Evolutionary conservation across 305 asterid genomes (phyloP), one percentile per base, ranked within the genome.

Genomic region (Striga hermonthica): DNA sequence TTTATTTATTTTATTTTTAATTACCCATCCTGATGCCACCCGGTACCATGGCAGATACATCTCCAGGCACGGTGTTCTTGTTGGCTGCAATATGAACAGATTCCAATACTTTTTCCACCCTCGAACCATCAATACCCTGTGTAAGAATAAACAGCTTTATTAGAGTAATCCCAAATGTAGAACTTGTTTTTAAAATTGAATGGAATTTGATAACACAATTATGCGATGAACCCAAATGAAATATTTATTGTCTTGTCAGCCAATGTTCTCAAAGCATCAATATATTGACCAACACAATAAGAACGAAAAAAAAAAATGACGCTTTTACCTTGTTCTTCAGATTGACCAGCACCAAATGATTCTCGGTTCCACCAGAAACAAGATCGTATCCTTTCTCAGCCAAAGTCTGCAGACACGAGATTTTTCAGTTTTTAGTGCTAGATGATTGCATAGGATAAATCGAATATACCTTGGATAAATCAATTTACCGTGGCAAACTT

Each of bases 21-120:
- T 48, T 85, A 91, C 98, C 98, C 98, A 91, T 91, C 15, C 98
- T 88, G 68, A 91, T 87, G 79, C 98, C 98, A 66, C 98, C 96
- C 70, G 98, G 96, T 4, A 91, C 98, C 98, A 91, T 89, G 76
- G 98, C 98, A 48, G 98, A 91, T 44, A 91, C 96, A 76, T 91
- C 98, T 57, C 98, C 98, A 2, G 98, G 98, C 69, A 91, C 96
- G 1, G 98, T 91, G 53, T 91, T 91, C 78, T 91, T 91, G 70
- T 91, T 91, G 72, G 96, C 96, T 3, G 98, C 98, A 72, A 91
- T 91, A 72, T 91, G 98, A 71, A 91, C 96, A 3, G 83, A 73
- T 79, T 91, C 96, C 82, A 91, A 60, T 68, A 91, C 95, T 69
- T 91, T 91, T 77, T 91, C 98, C 57, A 89, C 96, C 74, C 95